Percentiles rank a stretch among this genome's conserved stretches.
Conservation (phyloP, 768 basidiomycete genomes). For the Calocybe gangraenosa region DNA sequence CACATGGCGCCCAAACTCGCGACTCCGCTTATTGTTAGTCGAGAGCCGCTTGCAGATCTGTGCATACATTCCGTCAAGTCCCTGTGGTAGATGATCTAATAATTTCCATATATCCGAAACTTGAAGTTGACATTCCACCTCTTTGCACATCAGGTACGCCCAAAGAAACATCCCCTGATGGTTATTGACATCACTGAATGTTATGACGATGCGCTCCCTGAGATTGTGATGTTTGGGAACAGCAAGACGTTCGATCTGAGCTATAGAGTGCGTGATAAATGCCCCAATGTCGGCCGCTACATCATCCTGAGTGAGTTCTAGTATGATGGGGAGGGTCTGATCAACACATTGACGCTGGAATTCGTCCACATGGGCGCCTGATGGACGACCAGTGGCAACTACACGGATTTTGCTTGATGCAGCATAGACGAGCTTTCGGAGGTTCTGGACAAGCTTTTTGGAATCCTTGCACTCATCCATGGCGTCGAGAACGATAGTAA, state of each 20-base stretch:
- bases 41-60: conserved; percentile 1
- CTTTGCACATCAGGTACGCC: no score
- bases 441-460: background rate
- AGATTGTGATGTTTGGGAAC: background rate
- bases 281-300: conserved; percentile 2
- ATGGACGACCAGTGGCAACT: background rate
- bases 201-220: background rate
- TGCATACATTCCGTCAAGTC: background rate
- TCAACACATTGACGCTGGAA: background rate
- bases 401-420: background rate
- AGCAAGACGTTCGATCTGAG: background rate
- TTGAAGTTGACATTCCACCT: background rate
- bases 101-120: conserved; percentile 2
- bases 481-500: conserved; percentile 1
- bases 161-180: no score
- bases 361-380: conserved; percentile 4
- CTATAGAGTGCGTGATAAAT: background rate
- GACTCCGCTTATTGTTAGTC: background rate
- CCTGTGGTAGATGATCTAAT: conserved; percentile 1
- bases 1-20: conserved; percentile 1
- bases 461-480: conserved; percentile 1
- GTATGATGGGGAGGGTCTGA: no score
- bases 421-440: background rate
- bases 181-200: conserved; percentile 1
- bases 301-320: conserved; percentile 3